These are phyloP conservation scores for Acephala macrosclerotiorum DNA, from an alignment of 2,329 filamentous ascomycete genomes.

Conservation along the genomic window DNA sequence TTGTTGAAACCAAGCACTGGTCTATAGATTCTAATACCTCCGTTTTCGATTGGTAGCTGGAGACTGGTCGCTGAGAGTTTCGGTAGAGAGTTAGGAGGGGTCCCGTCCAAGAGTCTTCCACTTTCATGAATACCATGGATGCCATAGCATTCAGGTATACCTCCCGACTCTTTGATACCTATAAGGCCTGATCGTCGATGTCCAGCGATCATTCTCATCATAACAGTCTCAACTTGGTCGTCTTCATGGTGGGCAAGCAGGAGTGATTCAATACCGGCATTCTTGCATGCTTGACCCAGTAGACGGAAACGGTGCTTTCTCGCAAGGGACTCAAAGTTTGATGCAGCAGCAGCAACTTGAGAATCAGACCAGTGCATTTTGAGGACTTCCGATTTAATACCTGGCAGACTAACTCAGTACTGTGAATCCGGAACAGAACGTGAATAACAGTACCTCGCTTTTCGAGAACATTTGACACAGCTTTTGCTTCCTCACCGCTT, in stretches of 20 bases:
- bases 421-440: not conserved
- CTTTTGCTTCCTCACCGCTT: conserved; percentile 59
- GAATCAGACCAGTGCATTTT: conserved; percentile 59
- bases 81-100: not conserved
- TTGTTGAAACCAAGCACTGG: conserved; percentile 78
- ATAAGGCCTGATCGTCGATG: conserved; percentile 74
- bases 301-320: conserved; percentile 76
- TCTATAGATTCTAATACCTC: conserved; percentile 71
- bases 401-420: conserved; percentile 27
- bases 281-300: conserved; percentile 67
- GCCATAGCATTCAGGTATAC: conserved; percentile 86
- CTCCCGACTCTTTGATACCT: conserved; percentile 69
- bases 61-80: not conserved
- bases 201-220: conserved; percentile 77
- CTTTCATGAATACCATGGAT: conserved; percentile 76
- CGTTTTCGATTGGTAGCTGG: conserved; percentile 55
- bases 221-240: conserved; percentile 88
- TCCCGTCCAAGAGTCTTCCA: conserved; percentile 48
- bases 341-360: conserved; percentile 51
- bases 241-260: conserved; percentile 88
- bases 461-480: conserved; percentile 49
- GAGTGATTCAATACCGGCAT: conserved; percentile 61
- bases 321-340: conserved; percentile 80
- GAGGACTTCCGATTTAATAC: conserved; percentile 39
- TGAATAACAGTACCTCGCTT: conserved; percentile 31